Evolutionary conservation across 345 rosid genomes (phyloP).

Genomic region (Nasturtium officinale): DNA sequence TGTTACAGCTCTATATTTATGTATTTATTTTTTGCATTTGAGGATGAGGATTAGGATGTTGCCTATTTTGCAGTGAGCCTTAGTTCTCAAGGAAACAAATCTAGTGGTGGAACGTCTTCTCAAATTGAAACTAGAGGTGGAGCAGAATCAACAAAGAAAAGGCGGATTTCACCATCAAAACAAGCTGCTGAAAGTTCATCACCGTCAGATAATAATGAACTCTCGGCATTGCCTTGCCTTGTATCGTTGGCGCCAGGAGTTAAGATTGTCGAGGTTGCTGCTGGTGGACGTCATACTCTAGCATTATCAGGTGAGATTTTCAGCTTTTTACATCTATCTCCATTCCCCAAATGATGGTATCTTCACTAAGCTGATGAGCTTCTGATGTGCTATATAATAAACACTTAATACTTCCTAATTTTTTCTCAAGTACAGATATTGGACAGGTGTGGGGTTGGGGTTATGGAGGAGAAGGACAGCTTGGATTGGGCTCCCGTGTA

Average conservation of each 20-base stretch:
- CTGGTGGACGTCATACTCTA: constrained; percentile 97
- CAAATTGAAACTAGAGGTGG: constrained; percentile 53
- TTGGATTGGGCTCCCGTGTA: constrained; percentile 92
- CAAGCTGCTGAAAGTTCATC: constrained; percentile 81
- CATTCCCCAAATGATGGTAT: constrained; percentile 9
- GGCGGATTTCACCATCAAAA: constrained; percentile 65
- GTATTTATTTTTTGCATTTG: neutral
- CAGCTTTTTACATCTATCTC: constrained; percentile 1
- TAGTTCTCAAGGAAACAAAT: constrained; percentile 57
- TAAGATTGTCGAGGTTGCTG: constrained; percentile 75
- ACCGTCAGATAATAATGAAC: constrained; percentile 66
- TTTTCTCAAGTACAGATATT: constrained; percentile 65
- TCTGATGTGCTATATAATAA: constrained; percentile 9
- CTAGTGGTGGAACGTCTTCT: constrained; percentile 53
- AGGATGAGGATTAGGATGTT: constrained; percentile 24
- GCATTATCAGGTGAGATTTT: constrained; percentile 76
- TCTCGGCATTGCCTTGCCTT: constrained; percentile 86
- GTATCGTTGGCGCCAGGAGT: constrained; percentile 89
- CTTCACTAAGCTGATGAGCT: constrained; percentile 31
- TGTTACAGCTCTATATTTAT: neutral
- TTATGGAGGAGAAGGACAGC: constrained; percentile 99
- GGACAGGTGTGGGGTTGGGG: constrained; percentile 99
- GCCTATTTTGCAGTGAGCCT: constrained; percentile 58
- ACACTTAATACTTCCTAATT: constrained; percentile 46
- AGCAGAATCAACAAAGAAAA: constrained; percentile 70